Base-by-base conservation (phyloP, 2,329 filamentous ascomycete genomes). In the Venturia carpophila region DNA sequence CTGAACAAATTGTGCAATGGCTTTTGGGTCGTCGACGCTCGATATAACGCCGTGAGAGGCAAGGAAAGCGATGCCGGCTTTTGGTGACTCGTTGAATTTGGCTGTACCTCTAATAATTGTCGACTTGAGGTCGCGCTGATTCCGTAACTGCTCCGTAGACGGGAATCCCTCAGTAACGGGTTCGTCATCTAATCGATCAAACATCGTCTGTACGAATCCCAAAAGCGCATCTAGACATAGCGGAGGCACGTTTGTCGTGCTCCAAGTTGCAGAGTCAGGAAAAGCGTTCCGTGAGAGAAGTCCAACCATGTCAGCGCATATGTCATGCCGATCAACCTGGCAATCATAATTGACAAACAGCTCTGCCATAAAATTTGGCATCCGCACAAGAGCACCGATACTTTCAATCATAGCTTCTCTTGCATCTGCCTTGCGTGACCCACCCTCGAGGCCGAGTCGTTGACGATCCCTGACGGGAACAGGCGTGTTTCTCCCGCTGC, bases 341-440 rank as follows among this genome's bases (percentile, higher is more conserved):
- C 93, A 99, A 75, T 99, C 94, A 73, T 97, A 99, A 75, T 99
- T 99, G 76, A 97, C 87, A 73, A 97, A 99, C 9, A 99, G 82
- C 75, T 99, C 95, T 13, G 89, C 87, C 86, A 97, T 92, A 73
- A 95, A 99, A 52, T 87, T 92, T 0, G 94, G 92, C 80, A 99
- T 96, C 52, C 95, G 85, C 45, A 92, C 90, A 67, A 99, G 80
- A 64, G 93, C 92, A 43, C 93, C 92, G 56, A 99, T 88, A 70
- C 90, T 96, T 77, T 99, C 94, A 5, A 99, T 91, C 94, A 99
- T 99, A 41, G 94, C 92, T 79, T 99, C 94, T 69, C 94, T 85
- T 39, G 94, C 92, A 76, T 99, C 95, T 3, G 94, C 94, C 74
- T 95, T 96, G 68, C 94, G 84, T 43, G 90, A 86, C 10, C 93